Percentiles rank a stretch among this genome's conserved stretches.
Conservation (phyloP, 2,329 filamentous ascomycete genomes). For the Aspergillus arachidicola region DNA sequence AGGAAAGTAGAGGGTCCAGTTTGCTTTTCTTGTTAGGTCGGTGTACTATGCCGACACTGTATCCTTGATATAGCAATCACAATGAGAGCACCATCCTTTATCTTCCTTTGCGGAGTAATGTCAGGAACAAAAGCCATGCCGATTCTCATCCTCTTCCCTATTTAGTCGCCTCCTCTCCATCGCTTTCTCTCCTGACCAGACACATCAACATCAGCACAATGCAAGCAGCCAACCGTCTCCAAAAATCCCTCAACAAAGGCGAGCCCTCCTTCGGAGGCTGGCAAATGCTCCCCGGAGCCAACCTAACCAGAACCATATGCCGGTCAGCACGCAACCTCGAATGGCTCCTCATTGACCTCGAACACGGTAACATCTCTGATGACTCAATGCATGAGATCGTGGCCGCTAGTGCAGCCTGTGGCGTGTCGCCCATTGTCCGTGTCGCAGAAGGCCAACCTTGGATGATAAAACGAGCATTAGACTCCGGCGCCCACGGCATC, state of each 20-base stretch:
- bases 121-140: neutral
- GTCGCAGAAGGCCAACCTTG: slow-evolving; percentile 20
- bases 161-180: neutral
- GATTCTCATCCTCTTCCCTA: neutral
- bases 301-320: slow-evolving; percentile 13
- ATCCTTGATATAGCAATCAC: neutral
- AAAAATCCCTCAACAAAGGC: neutral
- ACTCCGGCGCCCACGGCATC: slow-evolving; percentile 31
- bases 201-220: neutral
- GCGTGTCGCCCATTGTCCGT: slow-evolving; percentile 27
- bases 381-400: slow-evolving; percentile 24
- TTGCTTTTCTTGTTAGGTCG: neutral
- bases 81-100: neutral
- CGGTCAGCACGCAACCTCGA: slow-evolving; percentile 7
- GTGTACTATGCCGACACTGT: neutral
- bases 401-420: slow-evolving; percentile 36
- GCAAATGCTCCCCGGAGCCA: slow-evolving; percentile 18
- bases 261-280: slow-evolving; percentile 6
- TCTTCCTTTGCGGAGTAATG: neutral
- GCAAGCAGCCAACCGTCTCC: neutral
- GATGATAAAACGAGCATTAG: slow-evolving; percentile 32
- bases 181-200: too few relatives aligned
- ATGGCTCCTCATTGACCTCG: slow-evolving; percentile 25
- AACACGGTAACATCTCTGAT: slow-evolving; percentile 27
- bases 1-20: neutral